Base-by-base conservation (phyloP, 805 yeast species). In the Zygoascus biomembranicola region DNA sequence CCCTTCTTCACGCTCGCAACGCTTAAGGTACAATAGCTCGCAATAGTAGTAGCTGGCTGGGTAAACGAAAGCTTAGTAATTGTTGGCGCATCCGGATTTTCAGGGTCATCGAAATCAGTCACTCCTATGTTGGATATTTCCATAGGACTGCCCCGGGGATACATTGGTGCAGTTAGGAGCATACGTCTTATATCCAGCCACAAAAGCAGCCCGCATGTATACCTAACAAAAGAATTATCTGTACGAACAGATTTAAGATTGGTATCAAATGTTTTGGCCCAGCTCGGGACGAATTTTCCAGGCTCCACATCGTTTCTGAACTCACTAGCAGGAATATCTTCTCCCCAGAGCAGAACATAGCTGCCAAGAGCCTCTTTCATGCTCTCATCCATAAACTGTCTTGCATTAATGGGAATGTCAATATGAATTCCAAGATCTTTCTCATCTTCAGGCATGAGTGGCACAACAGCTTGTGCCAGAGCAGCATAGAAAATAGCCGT, bases 111-210 rank as follows among this genome's bases (percentile, higher is more conserved):
- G 20, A 52, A 47, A 18, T 46, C 42, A 19, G 47, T 37, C 11
- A 47, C 31, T 6, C 54, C 54, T 8, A 52, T 41, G 47, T 52
- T 52, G 18, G 54, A 52, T 2, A 52, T 47, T 28, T 52, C 54
- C 20, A 19, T 19, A 19, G 46, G 14, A 16, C 26, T 19, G 26
- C 46, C 26, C 18, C 46, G 14, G 5, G 19, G 19, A 16, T 19
- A 11, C n/a, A 13, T 16, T 13, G 46, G 26, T 5, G 19, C 19
- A 4, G 26, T 19, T 19, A 43, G 26, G 5, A 43, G 18, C 14
- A n/a, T 14, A 11, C 18, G 20, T 18, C 18, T 20, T 5, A 43
- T 19, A 43, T 43, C 46, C 14, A 43, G 19, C n/a, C 18, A 16
- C 14, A 13, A 18, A 14, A 43, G 46, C 19, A 43, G 20, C 5